Base-by-base conservation (phyloP, 148 eudicot genomes). In the Salicornia ramosissima region DNA sequence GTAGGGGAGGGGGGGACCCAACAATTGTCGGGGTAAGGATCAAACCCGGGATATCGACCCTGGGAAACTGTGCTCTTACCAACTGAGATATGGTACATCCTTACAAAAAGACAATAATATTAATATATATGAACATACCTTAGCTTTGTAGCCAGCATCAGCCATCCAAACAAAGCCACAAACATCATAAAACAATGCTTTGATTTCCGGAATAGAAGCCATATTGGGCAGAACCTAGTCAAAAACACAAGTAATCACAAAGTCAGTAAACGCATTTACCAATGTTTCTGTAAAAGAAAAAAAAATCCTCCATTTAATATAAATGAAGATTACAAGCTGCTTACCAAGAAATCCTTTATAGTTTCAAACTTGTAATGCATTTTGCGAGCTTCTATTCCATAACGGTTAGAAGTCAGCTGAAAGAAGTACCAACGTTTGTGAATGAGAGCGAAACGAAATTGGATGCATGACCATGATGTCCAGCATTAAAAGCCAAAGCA, bases 181-280 rank as follows among this genome's bases (percentile, higher is more conserved):
- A 76, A 95, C 89, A 81, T 95, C 96, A 72, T 95, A 95, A 60
- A 88, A 83, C 43, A 89, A 82, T 28, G 99, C 93, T 86, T 82
- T 86, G 67, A 95, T 86, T 71, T 95, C 96, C 62, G 80, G 83
- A 51, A 95, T 82, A 21, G 93, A 91, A 75, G 97, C 96, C 99
- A 87, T 95, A 82, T 95, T 95, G 73, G 99, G 99, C 65, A 95
- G 78, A 73, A 95, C 97, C 99, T 95, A 77, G 30, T 28, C 10
- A 26, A 31, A 50, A 57, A 67, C 57, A 68, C 12, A 36, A 24
- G 52, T 43, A 39, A 71, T 71, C 42, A 64, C 45, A 13, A 65
- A 75, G 14, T 24, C 14, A 3, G 46, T 43, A 53, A 51, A 58
- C 2, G 26, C 33, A 16, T 34, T 34, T 1, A 25, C 34, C 54